Evolutionary conservation across 257 asterid genomes (phyloP), one percentile per base, ranked within the genome.

Genomic region (Linderniella brevidens): DNA sequence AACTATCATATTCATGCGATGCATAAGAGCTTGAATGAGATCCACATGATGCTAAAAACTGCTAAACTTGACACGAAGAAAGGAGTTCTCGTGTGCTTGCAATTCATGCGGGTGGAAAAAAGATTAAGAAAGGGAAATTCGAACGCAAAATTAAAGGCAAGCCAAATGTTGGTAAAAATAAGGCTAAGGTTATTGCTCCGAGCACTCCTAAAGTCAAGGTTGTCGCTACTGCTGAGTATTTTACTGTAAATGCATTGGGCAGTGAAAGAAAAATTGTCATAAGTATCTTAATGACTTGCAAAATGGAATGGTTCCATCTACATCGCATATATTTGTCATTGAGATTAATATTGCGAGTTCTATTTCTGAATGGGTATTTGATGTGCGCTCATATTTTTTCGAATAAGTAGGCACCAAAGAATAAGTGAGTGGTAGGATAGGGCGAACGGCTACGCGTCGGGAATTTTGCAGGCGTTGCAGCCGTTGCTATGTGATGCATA

Each of bases 391-490:
- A 50, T 35, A 50, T 35, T 14, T 50, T 25, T 14, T 32, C 13
- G 16, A 32, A 3, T 40, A 13, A 11, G 41, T 41, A 50, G 43
- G 42, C 20, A 12, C 43, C 32, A 32, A 18, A 50, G 12, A 35
- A n/a, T 5, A 50, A 42, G 15, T 29, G 25, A 13, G 32, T 40
- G 25, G 11, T 50, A 20, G 32, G 16, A 13, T n/a, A 50, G n/a
- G 12, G 41, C 25, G 35, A 19, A 48, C 29, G 20, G n/a, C 53
- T 48, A 11, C 53, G 35, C n/a, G 53, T 20, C 35, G 53, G 53
- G 35, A 48, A 48, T 29, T 13, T 17, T 48, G 53, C 40, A 48
- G 20, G 17, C 20, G 53, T 48, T 48, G 53, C 40, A 9, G 53
- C 53, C n/a, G 39, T 48, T 19, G 40, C 40, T 11, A 38, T 29